These are phyloP conservation scores for Ophiostoma novo-ulmi DNA, from an alignment of 2,329 filamentous ascomycete genomes.

Conservation along the genomic window DNA sequence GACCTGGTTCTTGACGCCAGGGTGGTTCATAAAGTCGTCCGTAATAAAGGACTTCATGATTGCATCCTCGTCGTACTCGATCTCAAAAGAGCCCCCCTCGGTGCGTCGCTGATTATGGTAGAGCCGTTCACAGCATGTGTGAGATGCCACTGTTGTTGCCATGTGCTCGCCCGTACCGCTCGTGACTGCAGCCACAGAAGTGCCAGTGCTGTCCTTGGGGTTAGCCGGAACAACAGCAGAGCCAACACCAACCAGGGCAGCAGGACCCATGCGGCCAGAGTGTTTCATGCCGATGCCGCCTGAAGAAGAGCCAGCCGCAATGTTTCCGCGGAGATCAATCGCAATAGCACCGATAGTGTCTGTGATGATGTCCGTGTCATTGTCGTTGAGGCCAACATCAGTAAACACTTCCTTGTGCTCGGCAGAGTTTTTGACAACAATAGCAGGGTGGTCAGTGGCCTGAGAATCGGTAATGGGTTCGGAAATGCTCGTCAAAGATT, in stretches of 20 bases:
- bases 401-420: background rate
- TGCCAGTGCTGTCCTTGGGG: slow-evolving; percentile 60
- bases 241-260: slow-evolving; percentile 85
- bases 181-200: slow-evolving; percentile 76
- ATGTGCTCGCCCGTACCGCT: slow-evolving; percentile 98
- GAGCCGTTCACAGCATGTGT: slow-evolving; percentile 77
- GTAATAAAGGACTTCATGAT: slow-evolving; percentile 70
- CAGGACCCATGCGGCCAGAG: slow-evolving; percentile 82
- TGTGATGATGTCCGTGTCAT: slow-evolving; percentile 56
- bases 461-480: background rate
- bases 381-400: slow-evolving; percentile 18
- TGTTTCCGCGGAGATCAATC: slow-evolving; percentile 76
- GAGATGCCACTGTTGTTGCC: slow-evolving; percentile 88
- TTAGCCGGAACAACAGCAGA: slow-evolving; percentile 81
- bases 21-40: slow-evolving; percentile 89
- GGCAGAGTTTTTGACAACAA: background rate
- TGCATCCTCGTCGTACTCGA: slow-evolving; percentile 70
- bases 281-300: slow-evolving; percentile 99
- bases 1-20: slow-evolving; percentile 72
- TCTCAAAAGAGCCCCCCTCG: slow-evolving; percentile 55
- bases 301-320: slow-evolving; percentile 92
- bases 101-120: slow-evolving; percentile 63
- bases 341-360: slow-evolving; percentile 97
- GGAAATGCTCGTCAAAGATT: background rate
- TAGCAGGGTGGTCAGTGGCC: slow-evolving; percentile 1